Percentiles rank a stretch among this genome's conserved stretches.
Evolutionary conservation across 257 asterid species (phyloP).

Genomic region (Gentiana macrophylla): DNA sequence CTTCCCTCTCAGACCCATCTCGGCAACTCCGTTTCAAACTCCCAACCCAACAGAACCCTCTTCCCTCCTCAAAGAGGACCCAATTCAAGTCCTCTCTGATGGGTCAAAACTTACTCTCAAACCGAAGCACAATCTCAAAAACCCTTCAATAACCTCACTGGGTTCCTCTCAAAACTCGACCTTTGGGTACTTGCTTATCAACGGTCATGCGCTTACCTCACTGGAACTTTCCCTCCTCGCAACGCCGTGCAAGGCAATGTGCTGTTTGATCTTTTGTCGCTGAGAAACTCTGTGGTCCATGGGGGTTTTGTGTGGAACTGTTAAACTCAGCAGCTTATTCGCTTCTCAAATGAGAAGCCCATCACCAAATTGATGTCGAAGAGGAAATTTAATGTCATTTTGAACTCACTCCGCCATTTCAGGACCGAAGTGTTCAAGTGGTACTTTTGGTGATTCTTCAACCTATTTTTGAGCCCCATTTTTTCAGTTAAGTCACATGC

Average conservation of each 20-base stretch:
- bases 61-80: slow-evolving; percentile 66
- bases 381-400: slow-evolving; percentile 35
- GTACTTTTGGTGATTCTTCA: slow-evolving; percentile 66
- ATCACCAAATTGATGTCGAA: slow-evolving; percentile 32
- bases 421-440: slow-evolving; percentile 83
- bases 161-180: slow-evolving; percentile 77
- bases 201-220: slow-evolving; percentile 75
- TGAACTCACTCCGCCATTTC: slow-evolving; percentile 58
- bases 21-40: background rate
- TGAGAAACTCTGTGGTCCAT: slow-evolving; percentile 56
- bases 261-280: slow-evolving; percentile 47
- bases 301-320: slow-evolving; percentile 56
- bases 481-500: slow-evolving; percentile 71
- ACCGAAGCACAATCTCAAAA: slow-evolving; percentile 40
- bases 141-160: slow-evolving; percentile 68
- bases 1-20: slow-evolving; percentile 18
- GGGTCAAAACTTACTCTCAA: slow-evolving; percentile 81
- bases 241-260: slow-evolving; percentile 49
- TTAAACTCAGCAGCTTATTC: slow-evolving; percentile 38
- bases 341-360: slow-evolving; percentile 59
- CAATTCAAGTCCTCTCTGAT: slow-evolving; percentile 61
- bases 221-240: slow-evolving; percentile 81
- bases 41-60: slow-evolving; percentile 32
- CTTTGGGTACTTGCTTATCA: slow-evolving; percentile 97
- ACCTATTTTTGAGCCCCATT: slow-evolving; percentile 68